phyloP scores from a whole-genome alignment of 768 basidiomycete genomes.

The Termitomyces sp. region DNA sequence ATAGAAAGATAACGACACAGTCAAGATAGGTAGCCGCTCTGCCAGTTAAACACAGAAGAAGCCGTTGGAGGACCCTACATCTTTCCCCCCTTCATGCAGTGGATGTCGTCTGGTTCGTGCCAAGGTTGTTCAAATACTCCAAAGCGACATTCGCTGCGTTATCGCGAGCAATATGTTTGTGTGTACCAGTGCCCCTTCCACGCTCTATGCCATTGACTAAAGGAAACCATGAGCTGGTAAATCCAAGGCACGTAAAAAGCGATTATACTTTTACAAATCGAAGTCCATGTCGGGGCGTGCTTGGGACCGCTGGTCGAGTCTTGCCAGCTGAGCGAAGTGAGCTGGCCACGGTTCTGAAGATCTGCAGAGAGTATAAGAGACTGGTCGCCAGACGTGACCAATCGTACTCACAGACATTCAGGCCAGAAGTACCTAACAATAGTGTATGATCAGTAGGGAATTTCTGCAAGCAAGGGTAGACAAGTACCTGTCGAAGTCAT shows the following conservation, averaged over 20 bases:
- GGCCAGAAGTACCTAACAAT: constrained; percentile 25
- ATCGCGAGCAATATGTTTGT: constrained; percentile 46
- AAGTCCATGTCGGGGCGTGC: constrained; percentile 49
- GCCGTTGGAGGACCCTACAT: not conserved
- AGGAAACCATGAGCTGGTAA: constrained; percentile 7
- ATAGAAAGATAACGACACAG: not conserved
- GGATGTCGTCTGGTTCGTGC: not conserved
- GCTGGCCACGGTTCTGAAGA: constrained; percentile 41
- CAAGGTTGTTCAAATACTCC: constrained; percentile 24
- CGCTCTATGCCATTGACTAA: constrained; percentile 47
- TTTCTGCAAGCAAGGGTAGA: not conserved
- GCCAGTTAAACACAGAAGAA: not conserved
- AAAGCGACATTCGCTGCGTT: constrained; percentile 44
- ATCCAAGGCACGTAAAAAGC: constrained; percentile 3
- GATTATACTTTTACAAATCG: constrained; percentile 51
- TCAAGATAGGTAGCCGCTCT: not conserved
- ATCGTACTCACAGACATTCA: constrained; percentile 31
- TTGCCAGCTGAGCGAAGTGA: constrained; percentile 49
- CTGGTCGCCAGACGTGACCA: not conserved
- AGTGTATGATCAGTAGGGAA: not conserved
- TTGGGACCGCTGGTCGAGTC: constrained; percentile 39
- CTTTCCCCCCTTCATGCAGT: not conserved
- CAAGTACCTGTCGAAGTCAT: constrained; percentile 20
- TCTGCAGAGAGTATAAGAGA: constrained; percentile 29
- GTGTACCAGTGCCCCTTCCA: constrained; percentile 43